Percentiles rank a stretch among this genome's conserved stretches.
Evolutionary conservation across 75 land plant species (phyloP).

Genomic region (Cupressus sempervirens): DNA sequence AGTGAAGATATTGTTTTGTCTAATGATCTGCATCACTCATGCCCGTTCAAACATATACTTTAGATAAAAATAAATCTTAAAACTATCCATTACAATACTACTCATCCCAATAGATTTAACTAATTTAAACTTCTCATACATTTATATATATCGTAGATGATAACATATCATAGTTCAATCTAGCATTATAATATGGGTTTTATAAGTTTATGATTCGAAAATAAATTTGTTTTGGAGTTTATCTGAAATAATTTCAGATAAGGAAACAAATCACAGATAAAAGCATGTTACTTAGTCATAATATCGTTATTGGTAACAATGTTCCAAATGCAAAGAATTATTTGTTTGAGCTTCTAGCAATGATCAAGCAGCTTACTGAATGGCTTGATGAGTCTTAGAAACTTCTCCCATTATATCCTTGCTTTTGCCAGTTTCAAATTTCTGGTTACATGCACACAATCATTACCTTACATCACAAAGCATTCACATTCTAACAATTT

Average conservation of each 20-base stretch:
- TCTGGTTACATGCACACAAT: conserved; percentile 17
- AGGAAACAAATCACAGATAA: too few species aligned
- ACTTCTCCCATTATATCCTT: conserved; percentile 52
- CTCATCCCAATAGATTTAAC: too few species aligned
- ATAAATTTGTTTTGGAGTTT: too few species aligned
- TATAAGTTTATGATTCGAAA: too few species aligned
- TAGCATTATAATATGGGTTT: background rate
- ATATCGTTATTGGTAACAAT: background rate
- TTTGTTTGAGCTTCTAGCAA: background rate
- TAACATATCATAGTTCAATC: background rate
- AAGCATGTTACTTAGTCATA: background rate
- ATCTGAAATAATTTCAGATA: too few species aligned
- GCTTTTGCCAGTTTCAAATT: conserved; percentile 26
- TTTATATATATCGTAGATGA: too few species aligned
- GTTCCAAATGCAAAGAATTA: background rate
- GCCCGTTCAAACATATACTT: too few species aligned
- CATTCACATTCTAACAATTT: background rate
- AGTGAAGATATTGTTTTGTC: conserved; percentile 74
- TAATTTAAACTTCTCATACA: too few species aligned
- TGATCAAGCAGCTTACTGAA: conserved; percentile 32
- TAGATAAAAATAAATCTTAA: too few species aligned
- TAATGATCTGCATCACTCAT: conserved; percentile 35
- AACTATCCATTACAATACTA: too few species aligned
- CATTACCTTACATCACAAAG: background rate
- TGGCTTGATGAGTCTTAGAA: conserved; percentile 50